Base-by-base conservation (phyloP, 2,329 filamentous ascomycete species). In the Aureobasidium leucospermi region DNA sequence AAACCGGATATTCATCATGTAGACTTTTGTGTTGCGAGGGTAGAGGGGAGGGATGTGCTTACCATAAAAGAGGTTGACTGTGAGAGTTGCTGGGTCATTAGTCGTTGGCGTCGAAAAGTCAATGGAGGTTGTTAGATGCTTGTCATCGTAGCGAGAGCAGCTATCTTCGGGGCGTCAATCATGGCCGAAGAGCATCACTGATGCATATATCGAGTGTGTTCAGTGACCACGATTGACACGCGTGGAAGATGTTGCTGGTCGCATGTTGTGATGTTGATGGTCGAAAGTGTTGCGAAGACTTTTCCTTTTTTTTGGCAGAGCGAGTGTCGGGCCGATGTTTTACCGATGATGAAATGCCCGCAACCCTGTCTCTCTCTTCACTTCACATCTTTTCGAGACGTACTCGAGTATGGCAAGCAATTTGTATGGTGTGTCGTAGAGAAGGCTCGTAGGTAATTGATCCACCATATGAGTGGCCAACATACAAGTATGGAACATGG, bases 1-100 rank as follows among this genome's bases (percentile, higher is more conserved):
- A 55, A 55, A 55, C 51, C 51, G 51, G 51, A 55, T 55, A 55
- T 43, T 55, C 51, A 55, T 55, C 51, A 55, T 55, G 23, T 55
- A 43, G 38, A 19, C 11, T n/a, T 23, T 34, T 31, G 28, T 41
- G 48, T 13, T 45, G 15, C 1, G 11, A 32, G 15, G 45, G 31
- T 34, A 16, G 32, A 13, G 51, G 13, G 13, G 23, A 32, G 6
- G 32, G 13, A 16, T 6, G 19, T 9, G 29, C 51, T 55, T 55
- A 55, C 51, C 51, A 42, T 55, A 15, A 29, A 23, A 23, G 23
- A 23, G 23, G 23, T 23, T 1, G 3, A 4, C 2, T 23, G 23
- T 23, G 3, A 23, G 34, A 36, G 34, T 36, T 8, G 34, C 34
- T 36, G 8, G 34, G 13, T 9, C 8, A 5, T 9, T 36, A 13